Percentiles rank a stretch among this genome's conserved stretches.
Conservation (phyloP, 345 rosid species). For the Syzygium aromaticum region DNA sequence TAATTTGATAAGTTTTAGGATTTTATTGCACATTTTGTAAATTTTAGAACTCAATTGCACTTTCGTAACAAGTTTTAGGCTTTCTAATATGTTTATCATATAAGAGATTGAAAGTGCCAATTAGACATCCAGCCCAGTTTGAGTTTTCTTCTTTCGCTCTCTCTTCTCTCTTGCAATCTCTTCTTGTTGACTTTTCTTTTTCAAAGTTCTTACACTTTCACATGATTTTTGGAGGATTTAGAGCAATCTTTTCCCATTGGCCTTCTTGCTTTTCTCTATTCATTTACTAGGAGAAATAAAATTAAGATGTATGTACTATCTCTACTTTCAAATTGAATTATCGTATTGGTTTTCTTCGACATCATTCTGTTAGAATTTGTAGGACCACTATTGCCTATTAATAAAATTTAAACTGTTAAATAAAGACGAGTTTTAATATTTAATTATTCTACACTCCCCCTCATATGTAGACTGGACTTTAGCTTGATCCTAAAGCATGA, state of each 20-base stretch:
- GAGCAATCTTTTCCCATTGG: background rate
- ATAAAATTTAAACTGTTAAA: background rate
- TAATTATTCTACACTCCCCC: background rate
- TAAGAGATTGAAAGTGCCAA: no score
- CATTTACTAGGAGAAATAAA: background rate
- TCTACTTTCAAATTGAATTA: no score
- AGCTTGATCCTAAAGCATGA: background rate
- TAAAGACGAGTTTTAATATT: background rate
- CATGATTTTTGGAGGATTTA: background rate
- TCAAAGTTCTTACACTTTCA: background rate
- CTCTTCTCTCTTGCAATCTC: background rate
- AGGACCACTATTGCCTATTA: no score
- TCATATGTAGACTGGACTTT: no score
- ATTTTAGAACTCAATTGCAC: no score
- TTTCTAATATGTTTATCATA: no score
- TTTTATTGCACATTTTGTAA: no score
- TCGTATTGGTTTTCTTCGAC: no score
- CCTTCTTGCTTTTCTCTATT: background rate
- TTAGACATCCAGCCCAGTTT: background rate
- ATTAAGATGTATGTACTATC: no score
- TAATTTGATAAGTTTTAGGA: no score
- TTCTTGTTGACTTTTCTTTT: background rate
- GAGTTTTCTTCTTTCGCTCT: background rate
- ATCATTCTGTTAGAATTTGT: no score
- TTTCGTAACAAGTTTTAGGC: no score